phyloP scores from a whole-genome alignment of 2,329 filamentous ascomycete genomes.

The Nectriaceae sp. region DNA sequence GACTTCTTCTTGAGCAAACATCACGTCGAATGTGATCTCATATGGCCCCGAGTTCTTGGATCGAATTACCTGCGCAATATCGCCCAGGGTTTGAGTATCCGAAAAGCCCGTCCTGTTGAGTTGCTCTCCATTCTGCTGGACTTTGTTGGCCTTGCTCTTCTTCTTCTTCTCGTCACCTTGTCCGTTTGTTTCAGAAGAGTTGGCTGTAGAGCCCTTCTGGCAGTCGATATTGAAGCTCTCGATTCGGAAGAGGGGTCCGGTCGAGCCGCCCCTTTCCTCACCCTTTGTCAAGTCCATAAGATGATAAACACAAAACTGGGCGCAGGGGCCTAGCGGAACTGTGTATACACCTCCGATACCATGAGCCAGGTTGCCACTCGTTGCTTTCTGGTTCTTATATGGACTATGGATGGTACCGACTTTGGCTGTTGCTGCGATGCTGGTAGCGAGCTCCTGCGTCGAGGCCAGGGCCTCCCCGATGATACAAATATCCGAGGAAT shows the following conservation, averaged over 20 bases:
- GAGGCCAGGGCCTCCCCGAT: constrained; percentile 48
- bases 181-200: constrained; percentile 6
- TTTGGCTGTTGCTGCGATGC: constrained; percentile 30
- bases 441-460: constrained; percentile 46
- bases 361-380: constrained; percentile 50
- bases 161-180: not conserved
- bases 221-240: not conserved
- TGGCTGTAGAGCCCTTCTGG: not conserved
- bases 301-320: constrained; percentile 51
- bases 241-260: not conserved
- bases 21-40: constrained; percentile 54
- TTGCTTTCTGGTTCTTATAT: constrained; percentile 54
- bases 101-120: not conserved
- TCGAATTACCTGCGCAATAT: constrained; percentile 44
- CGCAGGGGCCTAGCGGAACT: constrained; percentile 36
- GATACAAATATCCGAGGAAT: constrained; percentile 39
- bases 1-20: constrained; percentile 40
- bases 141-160: accelerated
- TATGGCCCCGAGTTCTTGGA: constrained; percentile 49
- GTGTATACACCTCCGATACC: constrained; percentile 32
- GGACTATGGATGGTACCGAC: constrained; percentile 43
- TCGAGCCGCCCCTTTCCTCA: constrained; percentile 20
- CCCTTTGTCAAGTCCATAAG: constrained; percentile 42
- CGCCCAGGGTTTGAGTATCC: constrained; percentile 18
- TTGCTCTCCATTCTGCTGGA: not conserved